These are phyloP conservation scores for Pyrenophora teres DNA, from an alignment of 2,329 filamentous ascomycete species.

Conservation along the genomic window DNA sequence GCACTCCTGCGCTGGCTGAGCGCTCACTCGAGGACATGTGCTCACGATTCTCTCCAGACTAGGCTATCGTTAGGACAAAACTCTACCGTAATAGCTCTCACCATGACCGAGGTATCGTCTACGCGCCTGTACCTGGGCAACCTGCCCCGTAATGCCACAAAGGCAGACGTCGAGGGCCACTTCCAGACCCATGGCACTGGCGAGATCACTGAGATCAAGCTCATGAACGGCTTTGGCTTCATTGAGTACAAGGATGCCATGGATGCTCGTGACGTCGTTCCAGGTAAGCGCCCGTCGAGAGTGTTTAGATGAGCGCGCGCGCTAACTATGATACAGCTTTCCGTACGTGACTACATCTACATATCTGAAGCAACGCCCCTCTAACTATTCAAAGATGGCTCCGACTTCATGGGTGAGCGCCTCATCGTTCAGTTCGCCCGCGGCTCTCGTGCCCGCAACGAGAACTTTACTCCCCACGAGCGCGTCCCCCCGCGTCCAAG, in stretches of 20 bases:
- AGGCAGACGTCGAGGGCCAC: constrained; percentile 93
- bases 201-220: constrained; percentile 98
- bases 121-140: constrained; percentile 98
- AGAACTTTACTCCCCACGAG: constrained; percentile 66
- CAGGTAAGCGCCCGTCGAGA: constrained; percentile 68
- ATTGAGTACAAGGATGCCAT: constrained; percentile 99
- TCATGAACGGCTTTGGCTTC: constrained; percentile 99
- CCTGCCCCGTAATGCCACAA: constrained; percentile 94
- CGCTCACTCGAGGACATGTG: constrained; percentile 32
- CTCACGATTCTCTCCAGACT: constrained; percentile 44
- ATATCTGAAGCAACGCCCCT: not conserved
- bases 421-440: constrained; percentile 98
- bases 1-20: constrained; percentile 30
- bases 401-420: constrained; percentile 96
- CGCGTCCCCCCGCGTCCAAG: constrained; percentile 78
- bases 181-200: constrained; percentile 95
- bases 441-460: constrained; percentile 71
- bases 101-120: constrained; percentile 85
- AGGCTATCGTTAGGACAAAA: constrained; percentile 30
- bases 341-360: constrained; percentile 54
- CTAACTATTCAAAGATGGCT: constrained; percentile 71
- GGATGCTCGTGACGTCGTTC: constrained; percentile 97
- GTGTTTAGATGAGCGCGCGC: constrained; percentile 2
- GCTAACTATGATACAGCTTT: constrained; percentile 54
- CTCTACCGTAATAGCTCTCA: constrained; percentile 19